These are phyloP conservation scores for Brettanomyces anomalus DNA, from an alignment of 805 yeast genomes.

Conservation along the genomic window DNA sequence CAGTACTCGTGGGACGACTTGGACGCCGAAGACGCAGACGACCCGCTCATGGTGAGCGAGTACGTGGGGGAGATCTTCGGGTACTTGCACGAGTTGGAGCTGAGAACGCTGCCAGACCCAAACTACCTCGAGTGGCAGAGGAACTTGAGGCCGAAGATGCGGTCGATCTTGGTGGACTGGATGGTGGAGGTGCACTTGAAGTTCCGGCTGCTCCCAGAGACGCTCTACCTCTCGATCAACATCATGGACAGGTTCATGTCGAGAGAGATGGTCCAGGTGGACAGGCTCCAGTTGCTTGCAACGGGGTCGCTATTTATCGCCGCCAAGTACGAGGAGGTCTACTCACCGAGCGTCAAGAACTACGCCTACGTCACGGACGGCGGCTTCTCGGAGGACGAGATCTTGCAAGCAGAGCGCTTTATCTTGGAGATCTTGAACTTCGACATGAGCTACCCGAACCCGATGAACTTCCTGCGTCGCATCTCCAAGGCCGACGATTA, in stretches of 20 bases:
- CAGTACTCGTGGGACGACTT: conserved; percentile 54
- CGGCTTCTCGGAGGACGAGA: conserved; percentile 70
- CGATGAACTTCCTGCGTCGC: conserved; percentile 81
- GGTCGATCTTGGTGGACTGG: conserved; percentile 91
- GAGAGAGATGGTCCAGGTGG: conserved; percentile 62
- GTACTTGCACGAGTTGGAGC: conserved; percentile 65
- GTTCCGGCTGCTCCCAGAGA: conserved; percentile 78
- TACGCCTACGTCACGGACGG: conserved; percentile 87
- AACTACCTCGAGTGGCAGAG: conserved; percentile 57
- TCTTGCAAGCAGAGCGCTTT: conserved; percentile 73
- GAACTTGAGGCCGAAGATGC: conserved; percentile 69
- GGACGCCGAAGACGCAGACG: conserved; percentile 61
- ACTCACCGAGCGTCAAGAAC: conserved; percentile 74
- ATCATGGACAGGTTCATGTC: conserved; percentile 84
- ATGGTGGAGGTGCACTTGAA: conserved; percentile 79
- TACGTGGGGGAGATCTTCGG: conserved; percentile 82
- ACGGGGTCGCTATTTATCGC: conserved; percentile 82
- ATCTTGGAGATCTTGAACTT: conserved; percentile 65
- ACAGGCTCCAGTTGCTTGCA: conserved; percentile 75
- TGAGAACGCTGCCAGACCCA: conserved; percentile 64
- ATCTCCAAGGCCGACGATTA: conserved; percentile 88
- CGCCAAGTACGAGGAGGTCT: conserved; percentile 89
- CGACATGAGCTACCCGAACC: conserved; percentile 78
- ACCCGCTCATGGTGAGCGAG: conserved; percentile 86
- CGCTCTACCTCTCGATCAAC: conserved; percentile 74